Percentiles rank a stretch among this genome's conserved stretches.
Evolutionary conservation across 2,329 filamentous ascomycete genomes (phyloP).

Genomic region (Talaromyces pinophilus): DNA sequence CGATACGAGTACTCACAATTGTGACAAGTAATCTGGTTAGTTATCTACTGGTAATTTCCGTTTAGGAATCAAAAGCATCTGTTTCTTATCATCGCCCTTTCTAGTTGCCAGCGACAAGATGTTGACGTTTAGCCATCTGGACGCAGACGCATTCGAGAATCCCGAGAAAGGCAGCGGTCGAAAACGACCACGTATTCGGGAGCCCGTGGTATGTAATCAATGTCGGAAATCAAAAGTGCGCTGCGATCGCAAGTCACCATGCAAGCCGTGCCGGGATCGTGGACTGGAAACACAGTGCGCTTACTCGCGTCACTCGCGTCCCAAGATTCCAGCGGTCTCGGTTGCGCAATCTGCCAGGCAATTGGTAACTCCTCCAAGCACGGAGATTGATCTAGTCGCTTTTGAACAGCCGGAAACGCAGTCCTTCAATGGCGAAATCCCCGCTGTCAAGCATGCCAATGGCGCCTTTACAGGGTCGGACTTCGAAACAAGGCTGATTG

Average conservation of each 20-base stretch:
- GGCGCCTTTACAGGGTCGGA: not conserved
- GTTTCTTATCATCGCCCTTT: not conserved
- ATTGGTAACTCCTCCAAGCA: not conserved
- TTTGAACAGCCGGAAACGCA: not conserved
- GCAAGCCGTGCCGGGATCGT: not conserved
- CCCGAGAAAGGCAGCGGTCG: not conserved
- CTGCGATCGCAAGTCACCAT: constrained; percentile 4
- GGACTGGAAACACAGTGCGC: not conserved
- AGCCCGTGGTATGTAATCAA: not conserved
- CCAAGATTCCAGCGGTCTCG: not conserved
- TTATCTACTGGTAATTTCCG: not conserved
- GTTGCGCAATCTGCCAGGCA: not conserved
- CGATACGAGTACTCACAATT: not conserved
- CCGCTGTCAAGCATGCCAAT: not conserved
- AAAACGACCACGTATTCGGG: not conserved
- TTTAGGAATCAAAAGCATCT: not conserved
- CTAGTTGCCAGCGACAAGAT: not conserved
- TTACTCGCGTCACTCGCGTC: not conserved
- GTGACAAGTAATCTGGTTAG: not conserved
- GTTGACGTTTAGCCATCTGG: not conserved
- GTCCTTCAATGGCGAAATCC: not conserved
- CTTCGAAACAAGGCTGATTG: not conserved
- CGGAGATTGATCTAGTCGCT: not conserved
- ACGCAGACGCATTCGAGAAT: not conserved
- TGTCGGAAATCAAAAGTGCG: not conserved